A percentile compares a stretch with the other conserved stretches of the same genome.
phyloP scores from a whole-genome alignment of 164 flowering plant genomes.

The Berberis vulgaris region DNA sequence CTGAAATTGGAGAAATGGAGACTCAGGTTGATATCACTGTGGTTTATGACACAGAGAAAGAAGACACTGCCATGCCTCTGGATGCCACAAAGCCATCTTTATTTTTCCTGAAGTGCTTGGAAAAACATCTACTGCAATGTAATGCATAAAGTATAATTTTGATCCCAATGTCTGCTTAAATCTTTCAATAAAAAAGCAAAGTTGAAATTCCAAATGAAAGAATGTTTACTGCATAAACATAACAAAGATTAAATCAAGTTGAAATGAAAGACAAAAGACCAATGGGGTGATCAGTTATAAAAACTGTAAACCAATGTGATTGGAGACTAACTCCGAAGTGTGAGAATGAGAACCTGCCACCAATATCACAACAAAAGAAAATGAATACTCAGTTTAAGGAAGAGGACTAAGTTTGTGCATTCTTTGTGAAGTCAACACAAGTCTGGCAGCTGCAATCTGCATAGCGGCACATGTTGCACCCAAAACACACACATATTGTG shows the following conservation, averaged over 20 bases:
- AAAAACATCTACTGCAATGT: conserved; percentile 17
- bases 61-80: conserved; percentile 11
- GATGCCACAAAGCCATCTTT: conserved; percentile 14
- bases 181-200: no score
- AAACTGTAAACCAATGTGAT: no score
- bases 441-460: conserved; percentile 86
- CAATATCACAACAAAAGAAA: neutral
- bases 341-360: neutral
- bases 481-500: conserved; percentile 82
- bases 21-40: conserved; percentile 25
- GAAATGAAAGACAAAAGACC: no score
- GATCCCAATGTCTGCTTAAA: no score
- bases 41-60: conserved; percentile 17
- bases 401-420: conserved; percentile 27
- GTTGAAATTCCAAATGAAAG: no score
- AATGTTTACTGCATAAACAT: no score
- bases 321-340: no score
- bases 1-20: conserved; percentile 17
- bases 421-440: conserved; percentile 67
- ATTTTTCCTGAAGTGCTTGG: conserved; percentile 20
- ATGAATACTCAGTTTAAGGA: neutral
- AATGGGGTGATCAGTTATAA: no score
- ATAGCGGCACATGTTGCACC: conserved; percentile 75
- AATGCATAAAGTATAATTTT: conserved; percentile 1
- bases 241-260: no score